These are phyloP conservation scores for Pestalotiopsis fici DNA, from an alignment of 2,329 filamentous ascomycete species.

Conservation along the genomic window DNA sequence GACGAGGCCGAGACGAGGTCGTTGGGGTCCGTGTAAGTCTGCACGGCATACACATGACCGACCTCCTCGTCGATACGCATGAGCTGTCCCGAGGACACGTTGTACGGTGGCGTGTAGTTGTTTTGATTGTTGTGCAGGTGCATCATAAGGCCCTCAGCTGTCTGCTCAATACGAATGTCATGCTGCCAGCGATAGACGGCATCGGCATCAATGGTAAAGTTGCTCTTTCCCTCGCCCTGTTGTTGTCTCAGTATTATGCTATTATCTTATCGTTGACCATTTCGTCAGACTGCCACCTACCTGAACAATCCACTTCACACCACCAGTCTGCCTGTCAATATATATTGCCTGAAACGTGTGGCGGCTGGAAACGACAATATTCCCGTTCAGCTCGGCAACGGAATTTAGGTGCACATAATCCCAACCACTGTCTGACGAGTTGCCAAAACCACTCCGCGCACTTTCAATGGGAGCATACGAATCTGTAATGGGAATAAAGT, in stretches of 20 bases:
- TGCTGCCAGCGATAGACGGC: neutral
- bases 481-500: conserved; percentile 14
- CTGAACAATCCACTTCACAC: neutral
- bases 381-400: neutral
- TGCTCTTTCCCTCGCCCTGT: neutral
- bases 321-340: neutral
- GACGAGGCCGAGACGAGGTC: neutral
- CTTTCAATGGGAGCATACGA: conserved; percentile 9
- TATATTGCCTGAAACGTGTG: neutral
- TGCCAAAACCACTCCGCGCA: neutral
- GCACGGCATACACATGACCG: neutral
- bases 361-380: neutral
- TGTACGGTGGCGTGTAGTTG: neutral
- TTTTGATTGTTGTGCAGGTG: neutral
- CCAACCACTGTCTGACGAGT: neutral
- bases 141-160: neutral
- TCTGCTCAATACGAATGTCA: neutral
- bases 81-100: neutral
- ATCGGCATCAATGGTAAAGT: neutral
- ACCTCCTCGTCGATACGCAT: neutral
- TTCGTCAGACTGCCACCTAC: neutral
- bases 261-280: neutral
- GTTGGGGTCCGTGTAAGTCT: neutral
- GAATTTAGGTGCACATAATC: conserved; percentile 9
- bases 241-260: neutral